A percentile compares a stretch with the other conserved stretches of the same genome.
Evolutionary conservation across 768 basidiomycete genomes (phyloP).

Genomic region (Russula olivacea): DNA sequence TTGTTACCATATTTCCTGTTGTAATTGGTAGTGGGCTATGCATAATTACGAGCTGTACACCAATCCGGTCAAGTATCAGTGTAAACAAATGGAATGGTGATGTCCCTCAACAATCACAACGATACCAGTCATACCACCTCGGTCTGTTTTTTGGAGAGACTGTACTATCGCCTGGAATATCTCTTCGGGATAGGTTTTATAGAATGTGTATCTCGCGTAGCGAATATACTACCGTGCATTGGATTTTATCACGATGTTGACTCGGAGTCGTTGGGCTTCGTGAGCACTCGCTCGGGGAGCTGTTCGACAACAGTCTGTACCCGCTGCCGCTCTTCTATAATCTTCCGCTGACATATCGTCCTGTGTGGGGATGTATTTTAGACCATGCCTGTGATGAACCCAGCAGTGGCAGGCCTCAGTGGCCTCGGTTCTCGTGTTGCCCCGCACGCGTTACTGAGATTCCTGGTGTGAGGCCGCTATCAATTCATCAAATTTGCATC

Average conservation of each 20-base stretch:
- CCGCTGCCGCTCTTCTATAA: conserved; percentile 48
- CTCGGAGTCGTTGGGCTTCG: conserved; percentile 36
- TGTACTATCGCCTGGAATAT: not conserved
- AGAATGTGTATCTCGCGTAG: conserved; percentile 9
- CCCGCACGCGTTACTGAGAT: no score
- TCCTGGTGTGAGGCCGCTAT: no score
- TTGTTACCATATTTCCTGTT: no score
- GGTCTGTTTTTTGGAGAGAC: not conserved
- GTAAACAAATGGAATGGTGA: no score
- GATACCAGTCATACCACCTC: not conserved
- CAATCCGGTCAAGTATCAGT: no score
- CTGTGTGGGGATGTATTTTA: conserved; percentile 32
- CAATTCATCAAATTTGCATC: no score
- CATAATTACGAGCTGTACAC: no score
- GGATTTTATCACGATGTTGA: not conserved
- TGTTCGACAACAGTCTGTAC: conserved; percentile 54
- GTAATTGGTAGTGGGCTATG: no score
- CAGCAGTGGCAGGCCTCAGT: no score
- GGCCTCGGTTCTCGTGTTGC: no score
- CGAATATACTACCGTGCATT: conserved; percentile 16
- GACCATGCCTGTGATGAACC: not conserved
- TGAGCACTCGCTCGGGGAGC: conserved; percentile 49
- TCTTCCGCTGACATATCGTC: conserved; percentile 57
- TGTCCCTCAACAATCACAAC: no score
- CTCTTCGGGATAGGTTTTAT: not conserved